Conservation (phyloP, 75 land plant species). For the Ceratopteris richardii region DNA sequence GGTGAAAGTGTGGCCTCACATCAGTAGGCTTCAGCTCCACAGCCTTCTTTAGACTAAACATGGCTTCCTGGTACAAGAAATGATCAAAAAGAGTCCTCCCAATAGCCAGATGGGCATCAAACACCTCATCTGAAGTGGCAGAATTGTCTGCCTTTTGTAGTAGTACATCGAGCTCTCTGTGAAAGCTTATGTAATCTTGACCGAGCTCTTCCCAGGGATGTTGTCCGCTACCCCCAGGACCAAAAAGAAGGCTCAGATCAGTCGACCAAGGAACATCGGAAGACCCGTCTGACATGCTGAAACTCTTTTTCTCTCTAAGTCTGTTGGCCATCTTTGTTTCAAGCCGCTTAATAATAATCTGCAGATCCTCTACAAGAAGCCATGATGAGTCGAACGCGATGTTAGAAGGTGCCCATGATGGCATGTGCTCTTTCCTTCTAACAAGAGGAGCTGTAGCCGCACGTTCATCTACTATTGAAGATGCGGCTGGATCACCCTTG, state of each 20-base stretch:
- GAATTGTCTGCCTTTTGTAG: constrained; percentile 51
- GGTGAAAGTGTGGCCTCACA: constrained; percentile 23
- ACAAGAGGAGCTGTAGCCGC: neutral
- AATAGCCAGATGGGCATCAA: constrained; percentile 58
- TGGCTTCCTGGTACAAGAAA: constrained; percentile 23
- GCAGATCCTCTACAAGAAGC: constrained; percentile 30
- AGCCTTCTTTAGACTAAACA: constrained; percentile 18
- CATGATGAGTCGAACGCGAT: constrained; percentile 23
- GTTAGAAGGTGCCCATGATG: constrained; percentile 27
- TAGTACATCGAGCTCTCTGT: constrained; percentile 56
- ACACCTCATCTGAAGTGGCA: constrained; percentile 61
- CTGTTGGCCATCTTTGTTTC: constrained; percentile 34
- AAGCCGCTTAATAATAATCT: constrained; percentile 14
- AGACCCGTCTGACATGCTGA: constrained; percentile 20
- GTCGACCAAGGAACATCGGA: constrained; percentile 69
- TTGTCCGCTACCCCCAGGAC: constrained; percentile 10
- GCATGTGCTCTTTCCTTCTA: constrained; percentile 17
- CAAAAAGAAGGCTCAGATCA: constrained; percentile 41
- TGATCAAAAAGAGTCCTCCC: constrained; percentile 27
- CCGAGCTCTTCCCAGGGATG: constrained; percentile 47
- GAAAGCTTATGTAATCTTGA: constrained; percentile 37
- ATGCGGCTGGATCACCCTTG: neutral
- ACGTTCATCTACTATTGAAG: constrained; percentile 26
- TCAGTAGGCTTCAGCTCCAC: constrained; percentile 26
- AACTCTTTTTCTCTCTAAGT: constrained; percentile 41